Conservation (phyloP, 116 monocot genomes). For the Dioscorea cayenensis region DNA sequence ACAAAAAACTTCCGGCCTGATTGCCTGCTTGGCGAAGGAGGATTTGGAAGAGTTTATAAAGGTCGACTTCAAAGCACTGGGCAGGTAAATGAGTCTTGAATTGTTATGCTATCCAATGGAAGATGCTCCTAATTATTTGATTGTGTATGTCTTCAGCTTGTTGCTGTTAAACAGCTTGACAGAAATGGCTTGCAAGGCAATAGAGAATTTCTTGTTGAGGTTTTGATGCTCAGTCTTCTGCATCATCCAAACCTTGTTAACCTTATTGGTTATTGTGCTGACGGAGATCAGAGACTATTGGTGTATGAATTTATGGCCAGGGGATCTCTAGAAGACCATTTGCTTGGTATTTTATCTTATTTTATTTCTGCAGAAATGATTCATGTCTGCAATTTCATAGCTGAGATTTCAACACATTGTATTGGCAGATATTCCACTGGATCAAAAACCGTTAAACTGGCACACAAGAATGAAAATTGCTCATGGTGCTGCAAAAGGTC, state of each 20-base stretch:
- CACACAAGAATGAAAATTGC: slow-evolving; percentile 47
- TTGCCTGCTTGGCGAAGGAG: slow-evolving; percentile 40
- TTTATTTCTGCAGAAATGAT: background rate
- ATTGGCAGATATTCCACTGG: slow-evolving; percentile 22
- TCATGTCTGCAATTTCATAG: background rate
- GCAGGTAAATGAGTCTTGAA: slow-evolving; percentile 13
- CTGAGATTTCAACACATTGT: background rate
- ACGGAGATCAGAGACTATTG: slow-evolving; percentile 10
- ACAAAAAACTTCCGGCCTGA: slow-evolving; percentile 41
- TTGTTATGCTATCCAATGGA: background rate
- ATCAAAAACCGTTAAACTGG: slow-evolving; percentile 40
- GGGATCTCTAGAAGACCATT: slow-evolving; percentile 12
- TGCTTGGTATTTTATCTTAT: background rate
- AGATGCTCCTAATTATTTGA: no score
- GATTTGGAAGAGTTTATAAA: slow-evolving; percentile 62
- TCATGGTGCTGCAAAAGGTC: slow-evolving; percentile 38
- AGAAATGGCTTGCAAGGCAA: slow-evolving; percentile 20
- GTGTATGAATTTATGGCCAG: slow-evolving; percentile 5
- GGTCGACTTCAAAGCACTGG: slow-evolving; percentile 24
- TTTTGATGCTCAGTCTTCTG: slow-evolving; percentile 13
- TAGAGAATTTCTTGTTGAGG: slow-evolving; percentile 17
- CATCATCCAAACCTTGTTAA: slow-evolving; percentile 9
- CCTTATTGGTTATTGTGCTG: slow-evolving; percentile 8
- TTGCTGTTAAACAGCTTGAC: slow-evolving; percentile 17
- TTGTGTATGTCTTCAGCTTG: background rate